A percentile compares a stretch with the other conserved stretches of the same genome.
These are phyloP conservation scores for Gastrolobium villosum DNA, from an alignment of 306 rosid species.

Conservation along the genomic window DNA sequence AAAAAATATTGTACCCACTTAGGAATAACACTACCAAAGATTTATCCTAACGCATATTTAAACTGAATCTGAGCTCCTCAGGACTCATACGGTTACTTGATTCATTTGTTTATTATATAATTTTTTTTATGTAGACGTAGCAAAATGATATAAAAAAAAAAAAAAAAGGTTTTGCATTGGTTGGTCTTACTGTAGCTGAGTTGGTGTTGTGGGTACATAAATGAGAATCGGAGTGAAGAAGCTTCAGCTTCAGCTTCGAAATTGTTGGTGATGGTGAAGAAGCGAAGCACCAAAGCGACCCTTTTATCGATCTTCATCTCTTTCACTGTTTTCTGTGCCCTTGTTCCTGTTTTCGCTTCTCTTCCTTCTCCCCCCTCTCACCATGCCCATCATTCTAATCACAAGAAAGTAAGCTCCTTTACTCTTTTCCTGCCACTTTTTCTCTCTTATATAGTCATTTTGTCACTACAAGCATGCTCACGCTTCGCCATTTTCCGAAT, in stretches of 20 bases:
- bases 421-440: constrained; percentile 10
- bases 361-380: constrained; percentile 64
- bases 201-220: background rate
- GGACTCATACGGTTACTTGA: too few relatives aligned
- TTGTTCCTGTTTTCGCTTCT: constrained; percentile 69
- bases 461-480: background rate
- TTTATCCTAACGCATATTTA: too few relatives aligned
- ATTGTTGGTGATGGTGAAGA: constrained; percentile 67
- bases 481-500: too few relatives aligned
- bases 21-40: too few relatives aligned
- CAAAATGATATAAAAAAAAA: too few relatives aligned
- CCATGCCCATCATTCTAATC: constrained; percentile 38
- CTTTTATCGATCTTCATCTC: constrained; percentile 61
- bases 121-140: too few relatives aligned
- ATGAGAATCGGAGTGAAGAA: constrained; percentile 43
- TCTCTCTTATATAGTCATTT: background rate
- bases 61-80: too few relatives aligned
- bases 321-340: constrained; percentile 51
- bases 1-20: too few relatives aligned
- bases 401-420: constrained; percentile 53
- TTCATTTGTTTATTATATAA: too few relatives aligned
- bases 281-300: constrained; percentile 50
- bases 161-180: too few relatives aligned
- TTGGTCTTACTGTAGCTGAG: too few relatives aligned
- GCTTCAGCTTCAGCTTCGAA: constrained; percentile 53